A percentile compares a stretch with the other conserved stretches of the same genome.
Conservation (phyloP, 2,329 filamentous ascomycete genomes). For the Aschersonia sp. region DNA sequence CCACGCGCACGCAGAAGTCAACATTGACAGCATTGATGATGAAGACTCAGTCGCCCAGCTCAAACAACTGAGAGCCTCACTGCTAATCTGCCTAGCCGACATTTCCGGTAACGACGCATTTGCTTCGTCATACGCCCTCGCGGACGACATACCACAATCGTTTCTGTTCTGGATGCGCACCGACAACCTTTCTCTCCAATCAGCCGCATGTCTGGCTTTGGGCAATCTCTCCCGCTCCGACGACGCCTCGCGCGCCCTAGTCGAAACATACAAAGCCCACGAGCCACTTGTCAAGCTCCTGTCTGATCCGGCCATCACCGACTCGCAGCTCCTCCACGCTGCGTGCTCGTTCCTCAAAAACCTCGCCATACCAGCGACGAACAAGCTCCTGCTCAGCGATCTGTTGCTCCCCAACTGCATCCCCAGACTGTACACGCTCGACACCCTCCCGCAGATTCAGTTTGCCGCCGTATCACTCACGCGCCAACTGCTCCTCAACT, state of each 20-base stretch:
- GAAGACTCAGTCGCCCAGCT: slow-evolving; percentile 29
- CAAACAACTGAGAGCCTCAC: slow-evolving; percentile 30
- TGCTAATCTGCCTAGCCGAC: slow-evolving; percentile 37
- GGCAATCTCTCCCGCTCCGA: slow-evolving; percentile 50
- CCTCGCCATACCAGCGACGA: slow-evolving; percentile 40
- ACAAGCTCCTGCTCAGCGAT: slow-evolving; percentile 36
- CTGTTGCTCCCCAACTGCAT: slow-evolving; percentile 31
- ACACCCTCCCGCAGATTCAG: slow-evolving; percentile 39
- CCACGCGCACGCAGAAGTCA: slow-evolving; percentile 29
- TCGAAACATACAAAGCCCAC: slow-evolving; percentile 25
- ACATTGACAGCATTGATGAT: slow-evolving; percentile 24
- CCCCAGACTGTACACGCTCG: slow-evolving; percentile 38
- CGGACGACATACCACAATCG: slow-evolving; percentile 23
- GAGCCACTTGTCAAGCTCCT: slow-evolving; percentile 31
- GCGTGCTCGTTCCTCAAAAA: slow-evolving; percentile 49
- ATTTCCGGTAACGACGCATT: slow-evolving; percentile 37
- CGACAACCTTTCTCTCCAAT: slow-evolving; percentile 29
- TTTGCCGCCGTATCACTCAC: slow-evolving; percentile 44
- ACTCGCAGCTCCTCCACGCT: slow-evolving; percentile 41
- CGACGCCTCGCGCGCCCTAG: slow-evolving; percentile 33
- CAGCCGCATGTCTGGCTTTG: slow-evolving; percentile 44
- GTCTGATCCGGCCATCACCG: slow-evolving; percentile 20
- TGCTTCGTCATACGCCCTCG: slow-evolving; percentile 23
- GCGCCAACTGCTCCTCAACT: slow-evolving; percentile 39
- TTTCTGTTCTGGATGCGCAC: slow-evolving; percentile 33